A percentile compares a stretch with the other conserved stretches of the same genome.
Evolutionary conservation across 2,329 filamentous ascomycete species (phyloP).

Genomic region (Stemphylium vesicarium): DNA sequence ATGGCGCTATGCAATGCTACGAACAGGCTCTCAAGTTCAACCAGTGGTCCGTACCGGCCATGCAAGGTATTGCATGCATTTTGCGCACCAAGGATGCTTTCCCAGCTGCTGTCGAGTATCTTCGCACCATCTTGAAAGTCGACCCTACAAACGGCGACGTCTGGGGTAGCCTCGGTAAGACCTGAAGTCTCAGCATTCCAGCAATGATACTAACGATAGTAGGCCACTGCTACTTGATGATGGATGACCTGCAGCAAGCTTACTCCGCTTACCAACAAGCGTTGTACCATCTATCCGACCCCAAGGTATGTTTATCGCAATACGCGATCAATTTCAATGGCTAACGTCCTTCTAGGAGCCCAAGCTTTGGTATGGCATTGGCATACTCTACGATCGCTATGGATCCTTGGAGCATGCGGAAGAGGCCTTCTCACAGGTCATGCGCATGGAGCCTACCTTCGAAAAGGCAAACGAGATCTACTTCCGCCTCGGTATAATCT

Average conservation of each 20-base stretch:
- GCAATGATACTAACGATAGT: constrained; percentile 20
- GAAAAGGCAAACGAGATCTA: constrained; percentile 99
- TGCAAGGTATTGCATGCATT: constrained; percentile 93
- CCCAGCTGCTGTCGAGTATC: constrained; percentile 89
- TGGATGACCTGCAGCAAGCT: constrained; percentile 95
- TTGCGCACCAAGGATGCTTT: constrained; percentile 92
- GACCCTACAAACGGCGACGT: constrained; percentile 91
- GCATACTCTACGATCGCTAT: constrained; percentile 95
- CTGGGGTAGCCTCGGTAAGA: constrained; percentile 89
- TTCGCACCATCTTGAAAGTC: constrained; percentile 88
- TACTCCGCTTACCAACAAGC: constrained; percentile 97
- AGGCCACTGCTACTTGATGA: constrained; percentile 99
- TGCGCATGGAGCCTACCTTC: constrained; percentile 97
- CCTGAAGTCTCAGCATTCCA: constrained; percentile 7
- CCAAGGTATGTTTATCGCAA: constrained; percentile 68
- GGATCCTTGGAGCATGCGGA: constrained; percentile 96
- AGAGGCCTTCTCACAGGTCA: constrained; percentile 97
- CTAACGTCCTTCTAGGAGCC: constrained; percentile 69
- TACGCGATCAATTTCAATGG: constrained; percentile 3
- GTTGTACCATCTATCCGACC: constrained; percentile 87
- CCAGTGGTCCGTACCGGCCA: constrained; percentile 83
- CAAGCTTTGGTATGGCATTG: constrained; percentile 98
- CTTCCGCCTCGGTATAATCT: constrained; percentile 98
- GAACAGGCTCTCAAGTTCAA: constrained; percentile 90
- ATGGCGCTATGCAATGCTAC: constrained; percentile 89